Evolutionary conservation across 208 protist species (phyloP).

Genomic region (Acanthamoeba rhysodes): DNA sequence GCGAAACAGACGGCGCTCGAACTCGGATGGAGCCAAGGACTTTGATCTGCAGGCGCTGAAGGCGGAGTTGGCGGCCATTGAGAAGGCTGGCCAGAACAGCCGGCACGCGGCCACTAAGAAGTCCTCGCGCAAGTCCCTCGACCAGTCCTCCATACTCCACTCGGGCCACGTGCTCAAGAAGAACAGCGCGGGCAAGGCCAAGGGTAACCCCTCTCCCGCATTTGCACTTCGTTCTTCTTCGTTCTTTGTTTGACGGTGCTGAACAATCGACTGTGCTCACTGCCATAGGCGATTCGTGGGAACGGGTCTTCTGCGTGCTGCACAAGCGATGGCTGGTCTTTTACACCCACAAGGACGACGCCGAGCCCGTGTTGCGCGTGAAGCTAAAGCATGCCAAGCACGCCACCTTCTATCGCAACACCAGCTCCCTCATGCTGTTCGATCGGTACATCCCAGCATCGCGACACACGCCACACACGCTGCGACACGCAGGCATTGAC

Average conservation of each 20-base stretch:
- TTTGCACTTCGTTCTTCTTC: not conserved
- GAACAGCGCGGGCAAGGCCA: not conserved
- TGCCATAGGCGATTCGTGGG: not conserved
- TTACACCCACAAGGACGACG: not conserved
- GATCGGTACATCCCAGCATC: no score
- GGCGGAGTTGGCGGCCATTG: not conserved
- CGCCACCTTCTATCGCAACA: slow-evolving; percentile 3
- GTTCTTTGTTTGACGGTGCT: no score
- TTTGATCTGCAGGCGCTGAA: not conserved
- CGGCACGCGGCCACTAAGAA: not conserved
- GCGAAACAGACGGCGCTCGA: not conserved
- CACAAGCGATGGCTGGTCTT: not conserved
- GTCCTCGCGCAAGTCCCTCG: not conserved
- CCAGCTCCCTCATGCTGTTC: slow-evolving; percentile 20
- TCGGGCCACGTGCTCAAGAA: slow-evolving; percentile 1
- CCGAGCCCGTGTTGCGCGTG: not conserved
- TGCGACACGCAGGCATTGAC: no score
- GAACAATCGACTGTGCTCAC: no score
- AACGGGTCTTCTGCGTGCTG: not conserved
- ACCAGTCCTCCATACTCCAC: not conserved
- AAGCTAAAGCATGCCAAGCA: not conserved
- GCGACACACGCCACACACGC: no score
- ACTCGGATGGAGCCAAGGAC: not conserved
- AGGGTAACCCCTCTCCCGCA: not conserved
- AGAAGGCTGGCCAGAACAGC: not conserved